Conservation (phyloP, 2,329 filamentous ascomycete species). For the Myrmaecium sp. region DNA sequence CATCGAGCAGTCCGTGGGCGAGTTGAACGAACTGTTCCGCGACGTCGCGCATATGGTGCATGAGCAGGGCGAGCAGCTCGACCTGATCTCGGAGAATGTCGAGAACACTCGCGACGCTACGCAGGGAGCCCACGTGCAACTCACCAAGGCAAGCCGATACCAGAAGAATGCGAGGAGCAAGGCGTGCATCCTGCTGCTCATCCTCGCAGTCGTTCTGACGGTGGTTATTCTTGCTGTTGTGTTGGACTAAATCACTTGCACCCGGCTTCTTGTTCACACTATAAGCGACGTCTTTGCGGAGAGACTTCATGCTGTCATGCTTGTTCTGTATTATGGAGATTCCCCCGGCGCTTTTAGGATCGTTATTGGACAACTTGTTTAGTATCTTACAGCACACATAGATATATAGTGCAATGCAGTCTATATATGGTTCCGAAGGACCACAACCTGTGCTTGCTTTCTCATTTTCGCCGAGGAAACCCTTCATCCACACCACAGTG, state of each 20-base stretch:
- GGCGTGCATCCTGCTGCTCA: constrained; percentile 79
- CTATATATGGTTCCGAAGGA: too few relatives aligned
- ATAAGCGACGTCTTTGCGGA: too few relatives aligned
- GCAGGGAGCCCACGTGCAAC: constrained; percentile 67
- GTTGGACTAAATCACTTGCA: constrained; percentile 53
- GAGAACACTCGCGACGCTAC: constrained; percentile 69
- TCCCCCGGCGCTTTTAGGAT: too few relatives aligned
- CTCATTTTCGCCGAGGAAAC: too few relatives aligned
- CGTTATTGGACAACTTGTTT: too few relatives aligned
- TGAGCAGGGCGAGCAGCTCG: constrained; percentile 79
- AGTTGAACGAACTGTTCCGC: constrained; percentile 90
- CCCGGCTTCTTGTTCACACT: too few relatives aligned
- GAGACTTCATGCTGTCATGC: too few relatives aligned
- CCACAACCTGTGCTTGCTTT: too few relatives aligned
- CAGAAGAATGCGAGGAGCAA: constrained; percentile 93
- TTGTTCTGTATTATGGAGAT: too few relatives aligned
- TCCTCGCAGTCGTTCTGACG: constrained; percentile 73
- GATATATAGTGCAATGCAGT: too few relatives aligned
- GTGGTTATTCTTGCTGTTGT: constrained; percentile 80
- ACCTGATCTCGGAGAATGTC: constrained; percentile 78
- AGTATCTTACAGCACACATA: too few relatives aligned
- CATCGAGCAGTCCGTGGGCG: constrained; percentile 90
- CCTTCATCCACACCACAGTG: too few relatives aligned
- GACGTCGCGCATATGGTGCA: constrained; percentile 96
- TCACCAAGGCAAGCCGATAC: constrained; percentile 72